phyloP scores from a whole-genome alignment of 164 flowering plant genomes.

The Chimonanthus salicifolius region DNA sequence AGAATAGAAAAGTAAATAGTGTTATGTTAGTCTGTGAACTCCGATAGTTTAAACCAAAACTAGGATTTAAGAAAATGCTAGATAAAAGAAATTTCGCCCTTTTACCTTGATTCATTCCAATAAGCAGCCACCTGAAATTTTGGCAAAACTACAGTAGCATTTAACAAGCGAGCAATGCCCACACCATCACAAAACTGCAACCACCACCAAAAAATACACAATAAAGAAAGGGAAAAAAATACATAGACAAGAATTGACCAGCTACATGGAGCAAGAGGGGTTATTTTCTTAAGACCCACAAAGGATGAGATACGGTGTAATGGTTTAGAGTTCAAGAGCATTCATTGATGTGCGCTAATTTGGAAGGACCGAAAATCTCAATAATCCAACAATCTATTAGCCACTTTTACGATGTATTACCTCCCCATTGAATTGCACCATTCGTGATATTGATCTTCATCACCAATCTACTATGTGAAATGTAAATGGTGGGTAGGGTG shows the following conservation, averaged over 20 bases:
- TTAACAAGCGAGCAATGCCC: slow-evolving; percentile 88
- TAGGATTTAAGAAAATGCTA: not conserved
- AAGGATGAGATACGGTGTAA: not conserved
- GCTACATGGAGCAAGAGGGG: too few species aligned
- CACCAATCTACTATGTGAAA: not conserved
- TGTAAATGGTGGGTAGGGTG: too few species aligned
- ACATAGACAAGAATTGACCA: not conserved
- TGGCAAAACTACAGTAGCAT: slow-evolving; percentile 92
- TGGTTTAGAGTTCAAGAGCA: not conserved
- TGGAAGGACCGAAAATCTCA: not conserved
- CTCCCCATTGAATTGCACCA: not conserved
- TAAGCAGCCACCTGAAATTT: slow-evolving; percentile 96
- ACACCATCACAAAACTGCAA: slow-evolving; percentile 96
- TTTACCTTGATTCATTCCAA: slow-evolving; percentile 97
- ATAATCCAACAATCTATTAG: not conserved
- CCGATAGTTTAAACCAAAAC: not conserved
- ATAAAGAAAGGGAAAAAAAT: not conserved
- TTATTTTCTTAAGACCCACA: not conserved
- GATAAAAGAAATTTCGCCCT: not conserved
- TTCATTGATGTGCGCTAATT: not conserved
- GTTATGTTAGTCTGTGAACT: not conserved
- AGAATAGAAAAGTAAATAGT: not conserved
- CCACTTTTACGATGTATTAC: not conserved
- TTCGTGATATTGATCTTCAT: not conserved
- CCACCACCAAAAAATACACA: slow-evolving; percentile 6